phyloP scores from a whole-genome alignment of 2,329 filamentous ascomycete genomes.

The Elsinoe ampelina region DNA sequence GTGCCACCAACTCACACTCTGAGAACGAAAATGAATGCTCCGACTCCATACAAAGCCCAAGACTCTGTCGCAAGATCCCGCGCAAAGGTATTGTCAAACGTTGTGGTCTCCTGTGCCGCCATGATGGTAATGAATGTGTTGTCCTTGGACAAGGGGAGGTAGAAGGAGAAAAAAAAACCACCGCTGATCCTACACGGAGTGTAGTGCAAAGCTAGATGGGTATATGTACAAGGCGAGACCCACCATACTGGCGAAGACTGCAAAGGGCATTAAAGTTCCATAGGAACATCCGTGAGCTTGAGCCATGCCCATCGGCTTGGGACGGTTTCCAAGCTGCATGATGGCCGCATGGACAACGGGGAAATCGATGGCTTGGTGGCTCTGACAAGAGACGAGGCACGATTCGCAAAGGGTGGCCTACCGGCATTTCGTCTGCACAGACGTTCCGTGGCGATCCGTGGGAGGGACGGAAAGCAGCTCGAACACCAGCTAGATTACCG shows the following conservation, averaged over 20 bases:
- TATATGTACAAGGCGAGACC: slow-evolving; percentile 2
- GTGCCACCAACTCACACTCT: slow-evolving; percentile 15
- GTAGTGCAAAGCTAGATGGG: not conserved
- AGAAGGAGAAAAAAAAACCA: slow-evolving; percentile 1
- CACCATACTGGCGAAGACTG: not conserved
- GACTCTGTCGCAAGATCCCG: slow-evolving; percentile 16
- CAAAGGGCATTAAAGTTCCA: not conserved
- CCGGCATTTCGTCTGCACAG: not conserved
- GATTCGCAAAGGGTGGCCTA: not conserved
- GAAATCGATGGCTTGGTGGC: not conserved
- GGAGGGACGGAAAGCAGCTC: not conserved
- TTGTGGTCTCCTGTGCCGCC: slow-evolving; percentile 12
- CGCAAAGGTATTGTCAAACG: slow-evolving; percentile 11
- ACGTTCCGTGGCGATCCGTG: slow-evolving; percentile 1
- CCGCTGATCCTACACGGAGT: not conserved
- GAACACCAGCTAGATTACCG: not conserved
- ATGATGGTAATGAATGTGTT: slow-evolving; percentile 9
- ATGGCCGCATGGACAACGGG: not conserved
- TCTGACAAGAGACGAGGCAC: not conserved
- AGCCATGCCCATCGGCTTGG: slow-evolving; percentile 7
- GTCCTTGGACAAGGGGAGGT: not conserved
- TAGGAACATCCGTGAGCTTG: not conserved
- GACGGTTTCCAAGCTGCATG: not conserved
- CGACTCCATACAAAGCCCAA: slow-evolving; percentile 18
- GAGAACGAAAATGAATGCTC: slow-evolving; percentile 14